Evolutionary conservation across 1,284 basidiomycete species (phyloP), one percentile per base, ranked within the genome.

Genomic region (Leccinum ponderosum): DNA sequence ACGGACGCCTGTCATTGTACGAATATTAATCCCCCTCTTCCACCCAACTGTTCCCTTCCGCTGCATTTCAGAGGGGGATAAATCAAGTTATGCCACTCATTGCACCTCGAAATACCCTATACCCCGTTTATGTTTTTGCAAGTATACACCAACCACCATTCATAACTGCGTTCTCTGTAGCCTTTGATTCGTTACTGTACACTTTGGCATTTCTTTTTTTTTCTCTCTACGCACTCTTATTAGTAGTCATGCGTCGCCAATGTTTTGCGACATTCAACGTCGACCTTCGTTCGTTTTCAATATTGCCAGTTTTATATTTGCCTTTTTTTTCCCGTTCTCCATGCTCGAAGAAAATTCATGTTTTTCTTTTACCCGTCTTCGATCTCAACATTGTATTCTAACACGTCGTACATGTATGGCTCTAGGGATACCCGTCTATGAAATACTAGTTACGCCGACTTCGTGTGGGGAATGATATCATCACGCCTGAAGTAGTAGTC

Each of bases 1-100:
- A 75, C 74, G 25, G 76, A 81, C 6, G 83, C 83, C 3, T 85
- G 83, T 62, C 73, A 70, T 52, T 67, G 71, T 52, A 75, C 73
- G 39, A 76, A 78, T 25, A 73, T 83, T 17, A 73, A 75, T 11
- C 75, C 71, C 14, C 83, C 82, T 4, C 69, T 76, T 39, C 73
- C 76, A 42, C 65, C 77, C 33, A 75, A 71, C 42, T 77, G 67
- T 62, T 72, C 77, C 11, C 67, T 81, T 9, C 77, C 81, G 14
- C 56, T 73, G 56, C 74, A 67, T 54, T 51, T 71, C 53, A 58
- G 71, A 58, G 68, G 72, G 53, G 71, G 62, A 35, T 72, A 62
- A 74, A 48, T 8, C 22, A 44, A 37, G n/a, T 12, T 11, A 29
- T 62, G 51, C 59, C 17, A 58, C 33, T 15, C 51, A 15, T 50